phyloP scores from a whole-genome alignment of 1,284 basidiomycete genomes.

The Salmacisia buchloeana region DNA sequence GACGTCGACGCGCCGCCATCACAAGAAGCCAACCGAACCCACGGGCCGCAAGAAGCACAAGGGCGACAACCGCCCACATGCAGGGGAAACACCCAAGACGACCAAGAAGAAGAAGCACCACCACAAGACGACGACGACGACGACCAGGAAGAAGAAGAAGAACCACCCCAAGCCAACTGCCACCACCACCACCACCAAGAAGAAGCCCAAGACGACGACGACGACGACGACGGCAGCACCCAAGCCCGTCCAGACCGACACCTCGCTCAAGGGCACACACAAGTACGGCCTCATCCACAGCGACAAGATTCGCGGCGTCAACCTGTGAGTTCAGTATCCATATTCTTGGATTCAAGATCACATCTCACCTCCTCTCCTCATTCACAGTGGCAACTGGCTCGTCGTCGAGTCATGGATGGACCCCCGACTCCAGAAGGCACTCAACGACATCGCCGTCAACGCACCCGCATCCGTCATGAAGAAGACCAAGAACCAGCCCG shows the following conservation, averaged over 20 bases:
- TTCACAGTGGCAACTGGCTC: slow-evolving; percentile 10
- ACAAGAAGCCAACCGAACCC: background rate
- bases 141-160: background rate
- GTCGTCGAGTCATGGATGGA: slow-evolving; percentile 20
- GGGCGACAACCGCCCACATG: background rate
- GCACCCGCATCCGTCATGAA: slow-evolving; percentile 20
- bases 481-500: slow-evolving; percentile 20
- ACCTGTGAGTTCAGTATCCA: background rate
- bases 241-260: background rate
- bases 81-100: background rate
- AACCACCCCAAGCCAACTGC: slow-evolving; percentile 22
- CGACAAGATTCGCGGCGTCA: slow-evolving; percentile 6
- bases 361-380: background rate
- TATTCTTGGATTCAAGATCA: background rate
- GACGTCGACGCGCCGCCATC: background rate
- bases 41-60: background rate
- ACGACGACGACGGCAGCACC: background rate
- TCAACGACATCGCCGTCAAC: slow-evolving; percentile 26
- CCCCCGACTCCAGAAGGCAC: background rate
- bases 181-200: background rate
- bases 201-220: background rate
- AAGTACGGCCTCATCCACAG: slow-evolving; percentile 1
- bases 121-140: slow-evolving; percentile 2
- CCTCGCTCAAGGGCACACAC: background rate
- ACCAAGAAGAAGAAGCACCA: background rate